phyloP scores from a whole-genome alignment of 2,329 filamentous ascomycete species.

The Lasiodiplodia gonubiensis region DNA sequence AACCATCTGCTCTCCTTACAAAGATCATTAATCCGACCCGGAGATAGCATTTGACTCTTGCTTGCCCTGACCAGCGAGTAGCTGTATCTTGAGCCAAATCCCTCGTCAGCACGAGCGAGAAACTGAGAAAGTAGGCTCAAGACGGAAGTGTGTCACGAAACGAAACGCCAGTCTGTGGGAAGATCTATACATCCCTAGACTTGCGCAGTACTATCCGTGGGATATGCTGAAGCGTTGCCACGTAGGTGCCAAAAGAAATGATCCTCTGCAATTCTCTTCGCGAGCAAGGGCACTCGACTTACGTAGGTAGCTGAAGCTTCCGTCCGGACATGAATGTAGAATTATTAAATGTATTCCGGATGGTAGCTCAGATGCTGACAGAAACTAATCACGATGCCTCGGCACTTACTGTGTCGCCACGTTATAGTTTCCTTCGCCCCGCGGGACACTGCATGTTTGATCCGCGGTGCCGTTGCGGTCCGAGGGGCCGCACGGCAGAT shows the following conservation, averaged over 20 bases:
- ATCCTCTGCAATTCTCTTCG: too few relatives aligned
- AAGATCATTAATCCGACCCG: neutral
- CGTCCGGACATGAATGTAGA: too few relatives aligned
- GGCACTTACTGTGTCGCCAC: too few relatives aligned
- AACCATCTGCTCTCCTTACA: neutral
- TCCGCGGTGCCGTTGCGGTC: slow-evolving; percentile 11
- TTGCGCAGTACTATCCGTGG: too few relatives aligned
- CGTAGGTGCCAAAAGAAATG: too few relatives aligned
- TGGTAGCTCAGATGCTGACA: too few relatives aligned
- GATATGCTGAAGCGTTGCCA: neutral
- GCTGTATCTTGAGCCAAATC: neutral
- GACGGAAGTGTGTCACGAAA: neutral
- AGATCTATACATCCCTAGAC: too few relatives aligned
- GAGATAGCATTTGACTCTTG: neutral
- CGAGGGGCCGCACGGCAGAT: neutral
- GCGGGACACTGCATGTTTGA: neutral
- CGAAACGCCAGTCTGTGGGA: too few relatives aligned
- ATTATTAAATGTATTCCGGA: too few relatives aligned
- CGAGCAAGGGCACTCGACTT: too few relatives aligned
- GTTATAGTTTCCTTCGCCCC: neutral
- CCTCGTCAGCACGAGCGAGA: neutral
- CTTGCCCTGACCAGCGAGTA: neutral
- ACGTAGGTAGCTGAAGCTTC: too few relatives aligned
- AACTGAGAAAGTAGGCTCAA: neutral
- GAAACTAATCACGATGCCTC: too few relatives aligned